Evolutionary conservation across 2,329 filamentous ascomycete species (phyloP), one percentile per base, ranked within the genome.

Genomic region (Ophiostoma sp.): DNA sequence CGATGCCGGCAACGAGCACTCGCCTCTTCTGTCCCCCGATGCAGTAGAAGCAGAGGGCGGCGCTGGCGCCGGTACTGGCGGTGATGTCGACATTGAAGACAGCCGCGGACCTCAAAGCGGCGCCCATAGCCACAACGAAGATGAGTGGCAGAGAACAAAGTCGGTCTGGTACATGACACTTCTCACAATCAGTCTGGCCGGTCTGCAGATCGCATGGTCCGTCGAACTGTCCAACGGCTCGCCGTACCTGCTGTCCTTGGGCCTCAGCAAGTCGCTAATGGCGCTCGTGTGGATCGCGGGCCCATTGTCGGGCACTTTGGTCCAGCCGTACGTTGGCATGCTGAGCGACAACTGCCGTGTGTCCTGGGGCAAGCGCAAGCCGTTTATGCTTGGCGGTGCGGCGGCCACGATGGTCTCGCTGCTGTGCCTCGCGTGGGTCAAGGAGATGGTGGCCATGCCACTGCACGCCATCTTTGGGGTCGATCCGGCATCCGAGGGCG

Each of bases 191-290:
- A 91, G 93, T 79, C 93, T 97, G 77, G 93, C 93, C 74, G 95
- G 93, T 31, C 85, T 98, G 75, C 95, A 98, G 83, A 92, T 98
- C 77, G 94, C 95, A 36, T 98, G 95, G 95, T 95, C 95, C 1
- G 94, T 97, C 57, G 95, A 98, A 82, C 86, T 97, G 57, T 97
- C 94, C 71, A 95, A 97, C 84, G 95, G 95, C 78, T 97, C 95
- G 71, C 93, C 93, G 6, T 96, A 92, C 79, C 84, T 96, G 55
- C 84, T 95, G 55, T 94, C 93, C 0, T 87, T 96, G 39, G 93
- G 93, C 12, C 87, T 96, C 82, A 94, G 90, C 86, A 95, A 95
- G 83, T 92, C 92, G 50, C 83, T 95, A 59, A 92, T 95, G 85
- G 92, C 93, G 22, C 86, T 95, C 76, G 93, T 95, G 48, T 96